Percentiles rank a stretch among this genome's conserved stretches.
phyloP scores from a whole-genome alignment of 768 basidiomycete species.

The Russula earlei region DNA sequence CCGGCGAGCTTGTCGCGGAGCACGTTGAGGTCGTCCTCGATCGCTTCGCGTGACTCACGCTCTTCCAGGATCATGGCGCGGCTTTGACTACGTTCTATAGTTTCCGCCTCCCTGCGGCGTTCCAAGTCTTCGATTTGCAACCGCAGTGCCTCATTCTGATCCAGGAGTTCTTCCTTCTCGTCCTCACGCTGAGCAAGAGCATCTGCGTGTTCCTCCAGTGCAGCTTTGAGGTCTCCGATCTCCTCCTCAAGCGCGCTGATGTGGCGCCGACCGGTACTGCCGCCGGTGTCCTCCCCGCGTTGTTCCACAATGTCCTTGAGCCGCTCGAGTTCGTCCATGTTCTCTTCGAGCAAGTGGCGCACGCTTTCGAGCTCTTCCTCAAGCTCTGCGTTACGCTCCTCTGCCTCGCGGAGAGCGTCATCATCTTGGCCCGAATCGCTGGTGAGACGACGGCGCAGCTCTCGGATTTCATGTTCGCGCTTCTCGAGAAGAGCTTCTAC shows the following conservation, averaged over 20 bases:
- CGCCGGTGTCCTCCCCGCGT: constrained; percentile 30
- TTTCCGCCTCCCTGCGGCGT: constrained; percentile 51
- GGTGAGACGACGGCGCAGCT: constrained; percentile 45
- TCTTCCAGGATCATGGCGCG: constrained; percentile 63
- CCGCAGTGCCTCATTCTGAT: constrained; percentile 53
- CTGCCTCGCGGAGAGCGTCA: constrained; percentile 43
- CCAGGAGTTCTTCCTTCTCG: constrained; percentile 60
- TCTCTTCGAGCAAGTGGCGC: constrained; percentile 64
- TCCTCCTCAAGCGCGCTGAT: constrained; percentile 52
- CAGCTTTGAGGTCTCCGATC: constrained; percentile 50
- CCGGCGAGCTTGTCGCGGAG: constrained; percentile 72
- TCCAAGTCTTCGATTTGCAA: constrained; percentile 61
- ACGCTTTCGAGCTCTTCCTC: constrained; percentile 68
- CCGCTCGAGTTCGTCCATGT: constrained; percentile 73
- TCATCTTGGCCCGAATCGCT: constrained; percentile 33
- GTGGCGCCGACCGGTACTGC: constrained; percentile 35
- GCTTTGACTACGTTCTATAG: constrained; percentile 62
- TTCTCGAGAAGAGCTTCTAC: constrained; percentile 71
- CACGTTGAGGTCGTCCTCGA: constrained; percentile 71
- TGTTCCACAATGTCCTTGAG: constrained; percentile 60
- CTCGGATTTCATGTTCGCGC: constrained; percentile 57
- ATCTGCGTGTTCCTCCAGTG: constrained; percentile 50
- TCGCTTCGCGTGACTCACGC: constrained; percentile 62
- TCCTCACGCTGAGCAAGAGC: constrained; percentile 51
- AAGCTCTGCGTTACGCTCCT: constrained; percentile 55